These are phyloP conservation scores for Ophiostoma sp. DNA, from an alignment of 2,329 filamentous ascomycete species.

Conservation along the genomic window DNA sequence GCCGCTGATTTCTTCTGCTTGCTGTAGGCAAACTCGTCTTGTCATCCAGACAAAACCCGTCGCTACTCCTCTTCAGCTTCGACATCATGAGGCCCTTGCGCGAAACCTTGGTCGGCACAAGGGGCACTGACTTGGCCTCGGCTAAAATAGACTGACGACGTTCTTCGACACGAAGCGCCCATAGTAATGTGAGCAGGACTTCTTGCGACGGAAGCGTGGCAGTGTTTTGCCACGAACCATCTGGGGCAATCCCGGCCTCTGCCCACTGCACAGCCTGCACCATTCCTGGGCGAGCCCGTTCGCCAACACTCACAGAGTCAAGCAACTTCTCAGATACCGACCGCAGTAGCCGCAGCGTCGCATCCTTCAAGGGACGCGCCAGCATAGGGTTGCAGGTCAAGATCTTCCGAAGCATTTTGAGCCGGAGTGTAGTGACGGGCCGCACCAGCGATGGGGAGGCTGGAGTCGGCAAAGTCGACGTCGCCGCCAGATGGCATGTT, in stretches of 20 bases:
- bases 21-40: neutral
- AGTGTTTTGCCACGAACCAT: conserved; percentile 34
- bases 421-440: conserved; percentile 54
- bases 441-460: conserved; percentile 45
- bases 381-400: conserved; percentile 68
- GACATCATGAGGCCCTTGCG: neutral
- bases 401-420: conserved; percentile 58
- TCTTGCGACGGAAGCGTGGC: conserved; percentile 44
- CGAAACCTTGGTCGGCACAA: no score
- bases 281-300: conserved; percentile 32
- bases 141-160: conserved; percentile 33
- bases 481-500: conserved; percentile 37
- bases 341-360: conserved; percentile 69
- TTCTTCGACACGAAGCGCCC: conserved; percentile 43
- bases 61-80: neutral
- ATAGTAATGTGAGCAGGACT: conserved; percentile 45
- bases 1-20: conserved; percentile 15
- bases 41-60: conserved; percentile 2
- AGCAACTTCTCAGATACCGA: conserved; percentile 52
- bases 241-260: conserved; percentile 29
- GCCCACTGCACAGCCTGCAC: conserved; percentile 32
- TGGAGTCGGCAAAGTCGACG: conserved; percentile 40
- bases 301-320: conserved; percentile 42
- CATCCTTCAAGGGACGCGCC: conserved; percentile 69
- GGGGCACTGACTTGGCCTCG: neutral